Conservation (phyloP, 2,329 filamentous ascomycete genomes). For the Dothideomycetes sp. region DNA sequence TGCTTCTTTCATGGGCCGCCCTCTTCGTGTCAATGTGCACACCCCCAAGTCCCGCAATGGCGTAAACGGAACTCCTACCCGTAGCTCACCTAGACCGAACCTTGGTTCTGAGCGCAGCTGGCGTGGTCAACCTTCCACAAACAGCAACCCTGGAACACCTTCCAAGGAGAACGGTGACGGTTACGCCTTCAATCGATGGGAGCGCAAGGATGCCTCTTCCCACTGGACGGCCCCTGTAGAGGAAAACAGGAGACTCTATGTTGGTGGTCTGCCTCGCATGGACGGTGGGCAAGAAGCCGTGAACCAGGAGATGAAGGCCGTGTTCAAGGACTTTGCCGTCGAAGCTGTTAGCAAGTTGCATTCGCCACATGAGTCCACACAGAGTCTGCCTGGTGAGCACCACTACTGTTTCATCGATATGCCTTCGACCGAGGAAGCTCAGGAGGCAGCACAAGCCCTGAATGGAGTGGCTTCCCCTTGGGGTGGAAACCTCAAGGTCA, state of each 20-base stretch:
- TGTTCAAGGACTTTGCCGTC: conserved; percentile 39
- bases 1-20: conserved; percentile 46
- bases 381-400: conserved; percentile 14
- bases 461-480: conserved; percentile 19
- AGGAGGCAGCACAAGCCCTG: conserved; percentile 18
- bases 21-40: conserved; percentile 49
- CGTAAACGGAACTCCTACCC: conserved; percentile 1
- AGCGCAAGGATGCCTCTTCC: conserved; percentile 30
- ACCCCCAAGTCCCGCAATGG: conserved; percentile 14
- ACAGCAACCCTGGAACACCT: conserved; percentile 1
- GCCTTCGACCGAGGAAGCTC: conserved; percentile 19
- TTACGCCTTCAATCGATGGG: conserved; percentile 34
- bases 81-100: conserved; percentile 1
- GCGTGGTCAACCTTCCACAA: not conserved
- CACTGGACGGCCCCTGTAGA: conserved; percentile 24
- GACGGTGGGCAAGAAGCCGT: conserved; percentile 33
- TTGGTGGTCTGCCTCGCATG: conserved; percentile 39
- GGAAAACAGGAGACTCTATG: conserved; percentile 36
- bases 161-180: conserved; percentile 1
- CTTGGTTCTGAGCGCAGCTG: conserved; percentile 5
- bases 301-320: conserved; percentile 33
- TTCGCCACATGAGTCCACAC: conserved; percentile 15
- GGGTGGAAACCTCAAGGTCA: conserved; percentile 18
- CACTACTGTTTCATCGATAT: conserved; percentile 27
- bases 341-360: conserved; percentile 40